Conservation (phyloP, 1,139 yeast genomes). For the Taphrina confusa region DNA sequence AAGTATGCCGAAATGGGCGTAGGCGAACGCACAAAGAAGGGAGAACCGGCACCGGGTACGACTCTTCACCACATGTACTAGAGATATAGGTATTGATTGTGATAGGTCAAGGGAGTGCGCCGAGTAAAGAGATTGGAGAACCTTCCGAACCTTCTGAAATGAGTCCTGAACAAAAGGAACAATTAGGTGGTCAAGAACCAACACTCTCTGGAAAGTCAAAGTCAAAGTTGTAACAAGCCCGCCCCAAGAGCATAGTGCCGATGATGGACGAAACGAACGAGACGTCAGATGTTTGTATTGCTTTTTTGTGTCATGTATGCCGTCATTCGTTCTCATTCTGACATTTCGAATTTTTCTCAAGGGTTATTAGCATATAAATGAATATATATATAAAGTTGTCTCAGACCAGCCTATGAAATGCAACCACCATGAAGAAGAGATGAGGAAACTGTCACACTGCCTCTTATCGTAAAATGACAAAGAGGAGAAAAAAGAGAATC, state of each 20-base stretch:
- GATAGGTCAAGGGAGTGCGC: slow-evolving; percentile 5
- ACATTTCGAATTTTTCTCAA: no score
- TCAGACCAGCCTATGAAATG: no score
- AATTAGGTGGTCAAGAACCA: slow-evolving; percentile 12
- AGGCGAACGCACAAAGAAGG: slow-evolving; percentile 30
- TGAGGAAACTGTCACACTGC: no score
- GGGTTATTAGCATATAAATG: no score
- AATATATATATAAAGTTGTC: no score
- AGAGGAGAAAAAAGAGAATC: slow-evolving; percentile 48
- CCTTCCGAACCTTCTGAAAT: slow-evolving; percentile 27
- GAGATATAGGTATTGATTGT: neutral
- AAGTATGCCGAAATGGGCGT: slow-evolving; percentile 29
- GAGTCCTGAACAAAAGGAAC: slow-evolving; percentile 33
- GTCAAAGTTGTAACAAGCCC: neutral
- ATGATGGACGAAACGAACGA: no score
- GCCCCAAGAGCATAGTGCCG: neutral
- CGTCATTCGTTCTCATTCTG: no score
- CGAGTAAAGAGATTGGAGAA: slow-evolving; percentile 18
- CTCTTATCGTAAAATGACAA: slow-evolving; percentile 42
- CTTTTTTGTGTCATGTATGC: no score
- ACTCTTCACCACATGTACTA: neutral
- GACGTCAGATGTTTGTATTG: no score
- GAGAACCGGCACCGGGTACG: slow-evolving; percentile 30
- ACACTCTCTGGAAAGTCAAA: neutral
- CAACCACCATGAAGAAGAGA: no score